Base-by-base conservation (phyloP, 2,329 filamentous ascomycete genomes). In the Pyricularia grisea region DNA sequence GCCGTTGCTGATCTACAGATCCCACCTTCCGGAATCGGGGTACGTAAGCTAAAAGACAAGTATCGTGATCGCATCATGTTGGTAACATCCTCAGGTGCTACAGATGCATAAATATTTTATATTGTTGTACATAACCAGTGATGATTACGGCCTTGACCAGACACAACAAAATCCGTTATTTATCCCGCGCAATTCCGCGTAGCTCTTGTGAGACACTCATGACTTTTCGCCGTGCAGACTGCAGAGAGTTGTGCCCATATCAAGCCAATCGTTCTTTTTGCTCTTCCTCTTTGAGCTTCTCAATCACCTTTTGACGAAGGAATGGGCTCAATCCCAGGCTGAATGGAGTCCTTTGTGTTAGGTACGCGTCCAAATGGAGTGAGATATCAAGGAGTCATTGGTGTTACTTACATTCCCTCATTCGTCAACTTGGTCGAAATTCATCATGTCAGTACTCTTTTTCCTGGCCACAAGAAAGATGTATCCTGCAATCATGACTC, bases 361-460 rank as follows among this genome's bases (percentile, higher is more conserved):
- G 76, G 27, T 73, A 70, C 64, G 36, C 27, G 14, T 63, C 20
- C n/a, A 25, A 23, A 23, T 33, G 58, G 11, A 30, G 55, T 61
- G 68, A 66, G 10, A 33, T 67, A 69, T 60, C 66, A 68, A n/a
- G 25, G 30, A 27, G 20, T 2, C 30, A 58, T 66, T 65, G 33
- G 4, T 11, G 25, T 27, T 23, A 85, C 88, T 86, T 76, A 90
- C 87, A 90, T 87, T 75, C 88, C 88, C 77, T 90, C 84, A 67
- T 88, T 87, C 0, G 88, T 90, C 67, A 90, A 58, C 67, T 68
- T 17, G 9, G 6, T 5, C 17, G 61, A 7, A 3, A 14, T 10
- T 17, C 3, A 20, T n/a, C 25, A 9, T 67, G 66, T 67, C n/a
- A 67, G 66, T 42, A 25, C 12, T 42, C 33, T 67, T 25, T 17